These are phyloP conservation scores for Candida multigemmis DNA, from an alignment of 805 yeast species.

Conservation along the genomic window DNA sequence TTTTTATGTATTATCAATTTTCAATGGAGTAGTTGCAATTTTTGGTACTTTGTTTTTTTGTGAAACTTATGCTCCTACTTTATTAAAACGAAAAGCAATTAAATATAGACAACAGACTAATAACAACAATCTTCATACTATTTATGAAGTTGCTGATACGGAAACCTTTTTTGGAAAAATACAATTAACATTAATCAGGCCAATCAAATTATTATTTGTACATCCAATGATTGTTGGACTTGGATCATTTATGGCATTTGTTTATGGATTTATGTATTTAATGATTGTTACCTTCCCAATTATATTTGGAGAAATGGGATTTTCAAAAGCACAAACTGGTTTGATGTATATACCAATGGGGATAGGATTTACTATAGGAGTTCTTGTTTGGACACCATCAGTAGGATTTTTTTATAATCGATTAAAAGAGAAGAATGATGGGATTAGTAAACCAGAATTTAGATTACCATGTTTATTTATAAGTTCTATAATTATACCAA, in stretches of 20 bases:
- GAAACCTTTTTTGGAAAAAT: constrained; percentile 33
- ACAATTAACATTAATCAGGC: constrained; percentile 41
- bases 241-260: constrained; percentile 56
- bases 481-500: constrained; percentile 44
- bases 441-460: constrained; percentile 54
- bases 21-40: constrained; percentile 41
- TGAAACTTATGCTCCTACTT: constrained; percentile 53
- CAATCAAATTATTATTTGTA: constrained; percentile 40
- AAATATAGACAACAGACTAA: constrained; percentile 44
- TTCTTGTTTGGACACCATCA: constrained; percentile 36
- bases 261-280: constrained; percentile 59
- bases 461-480: constrained; percentile 44
- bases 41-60: constrained; percentile 38
- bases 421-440: constrained; percentile 34
- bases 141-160: constrained; percentile 51
- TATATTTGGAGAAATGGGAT: constrained; percentile 43
- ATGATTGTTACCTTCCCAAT: constrained; percentile 53
- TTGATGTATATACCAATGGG: constrained; percentile 52
- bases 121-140: constrained; percentile 46
- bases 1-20: constrained; percentile 49
- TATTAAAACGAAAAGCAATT: constrained; percentile 38
- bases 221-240: constrained; percentile 60
- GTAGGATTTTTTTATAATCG: constrained; percentile 31
- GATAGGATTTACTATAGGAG: constrained; percentile 44
- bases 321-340: constrained; percentile 40